Conservation (phyloP, 2,329 filamentous ascomycete genomes). For the Cladosporium velox region DNA sequence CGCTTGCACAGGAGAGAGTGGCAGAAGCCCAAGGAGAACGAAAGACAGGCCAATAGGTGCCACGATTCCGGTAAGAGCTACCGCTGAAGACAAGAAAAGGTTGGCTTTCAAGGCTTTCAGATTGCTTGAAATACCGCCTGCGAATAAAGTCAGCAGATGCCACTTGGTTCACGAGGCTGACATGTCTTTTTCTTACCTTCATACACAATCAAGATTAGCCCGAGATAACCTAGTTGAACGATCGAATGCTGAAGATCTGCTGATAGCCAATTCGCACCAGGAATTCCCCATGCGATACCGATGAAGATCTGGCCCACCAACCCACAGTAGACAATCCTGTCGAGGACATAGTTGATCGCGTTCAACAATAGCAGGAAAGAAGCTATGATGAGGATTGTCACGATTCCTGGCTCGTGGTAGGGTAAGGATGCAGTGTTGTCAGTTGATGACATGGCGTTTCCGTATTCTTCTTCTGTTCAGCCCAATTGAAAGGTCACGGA, state of each 20-base stretch:
- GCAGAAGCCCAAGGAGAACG: conserved; percentile 52
- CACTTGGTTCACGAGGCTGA: conserved; percentile 21
- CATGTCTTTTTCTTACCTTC: conserved; percentile 53
- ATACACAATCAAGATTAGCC: conserved; percentile 71
- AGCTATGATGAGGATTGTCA: conserved; percentile 59
- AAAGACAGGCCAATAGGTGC: conserved; percentile 69
- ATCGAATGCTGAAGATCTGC: conserved; percentile 55
- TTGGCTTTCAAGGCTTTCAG: conserved; percentile 60
- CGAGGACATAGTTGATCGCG: conserved; percentile 28
- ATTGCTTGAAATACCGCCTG: conserved; percentile 57
- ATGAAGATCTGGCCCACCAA: conserved; percentile 71
- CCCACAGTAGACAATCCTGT: conserved; percentile 65
- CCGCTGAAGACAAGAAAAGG: conserved; percentile 58
- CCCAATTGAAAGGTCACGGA: neutral
- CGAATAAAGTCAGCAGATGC: neutral
- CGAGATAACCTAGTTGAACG: conserved; percentile 70
- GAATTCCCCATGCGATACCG: conserved; percentile 69
- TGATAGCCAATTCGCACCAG: conserved; percentile 63
- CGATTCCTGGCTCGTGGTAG: conserved; percentile 46
- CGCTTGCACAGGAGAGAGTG: conserved; percentile 59
- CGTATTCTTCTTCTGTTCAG: neutral
- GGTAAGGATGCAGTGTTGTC: conserved; percentile 20
- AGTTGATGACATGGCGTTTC: neutral
- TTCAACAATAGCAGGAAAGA: conserved; percentile 55
- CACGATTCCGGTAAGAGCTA: conserved; percentile 67